Evolutionary conservation across 768 basidiomycete species (phyloP), one percentile per base, ranked within the genome.

Genomic region (Podaxis sp.): DNA sequence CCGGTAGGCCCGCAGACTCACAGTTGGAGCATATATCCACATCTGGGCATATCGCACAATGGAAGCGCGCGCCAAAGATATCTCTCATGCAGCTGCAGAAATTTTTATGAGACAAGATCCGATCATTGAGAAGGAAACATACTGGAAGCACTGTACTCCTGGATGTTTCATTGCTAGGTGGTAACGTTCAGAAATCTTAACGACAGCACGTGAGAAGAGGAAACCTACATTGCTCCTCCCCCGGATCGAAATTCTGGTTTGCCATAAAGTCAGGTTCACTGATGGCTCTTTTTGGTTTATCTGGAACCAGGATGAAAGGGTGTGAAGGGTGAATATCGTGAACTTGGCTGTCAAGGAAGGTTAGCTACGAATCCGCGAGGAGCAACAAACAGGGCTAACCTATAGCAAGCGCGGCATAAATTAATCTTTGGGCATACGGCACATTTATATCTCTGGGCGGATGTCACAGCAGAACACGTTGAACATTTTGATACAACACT

Each of bases 291-390:
- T 69, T 60, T 2, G 77, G 79, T 67, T 79, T 83, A 66, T 92
- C 91, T n/a, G 88, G 88, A 4, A 95, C 84, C 8, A 85, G 81
- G 19, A 96, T 76, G 79, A 96, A 97, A 1, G 90, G 86, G 69
- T 98, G 94, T 0, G 85, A 83, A 1, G 95, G 96, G 69, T 98
- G 95, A 15, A 96, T 84, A 68, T 95, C 93, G 66, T 96, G 92
- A 11, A 95, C 94, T 75, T 92, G 87, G 69, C 94, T 94, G 65
- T 52, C 36, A 46, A 37, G 46, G 22, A 51, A 15, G 54, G 66
- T 61, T 17, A 33, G 56, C 40, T 53, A 12, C 2, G 7, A 7
- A 17, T 37, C 37, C 22, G 61, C 46, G 54, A 53, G 49, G 13
- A 29, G 51, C 22, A 11, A 61, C 12, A 25, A 53, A 43, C 33